These are phyloP conservation scores for Arthrobotrys musiformis DNA, from an alignment of 2,329 filamentous ascomycete species.

Conservation along the genomic window DNA sequence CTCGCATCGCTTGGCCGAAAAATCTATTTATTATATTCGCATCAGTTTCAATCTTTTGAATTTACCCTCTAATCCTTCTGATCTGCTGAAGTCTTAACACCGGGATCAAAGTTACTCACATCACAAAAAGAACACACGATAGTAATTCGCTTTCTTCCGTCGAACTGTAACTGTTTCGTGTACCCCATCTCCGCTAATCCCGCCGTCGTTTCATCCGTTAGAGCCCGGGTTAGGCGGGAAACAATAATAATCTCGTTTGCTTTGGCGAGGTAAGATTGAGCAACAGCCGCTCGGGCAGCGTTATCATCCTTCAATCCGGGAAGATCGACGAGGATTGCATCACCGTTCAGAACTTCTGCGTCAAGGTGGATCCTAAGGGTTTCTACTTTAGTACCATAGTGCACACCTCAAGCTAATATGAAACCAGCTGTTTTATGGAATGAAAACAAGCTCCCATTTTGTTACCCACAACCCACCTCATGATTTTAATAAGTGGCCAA, in stretches of 20 bases:
- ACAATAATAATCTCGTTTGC: constrained; percentile 48
- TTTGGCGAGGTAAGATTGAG: constrained; percentile 22
- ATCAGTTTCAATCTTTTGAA: background rate
- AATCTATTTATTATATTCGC: constrained; percentile 6
- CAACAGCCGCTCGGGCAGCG: constrained; percentile 30
- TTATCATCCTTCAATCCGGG: constrained; percentile 43
- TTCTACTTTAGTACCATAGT: background rate
- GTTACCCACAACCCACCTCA: too few species aligned
- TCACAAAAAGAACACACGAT: constrained; percentile 45
- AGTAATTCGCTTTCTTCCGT: constrained; percentile 28
- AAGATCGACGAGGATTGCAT: constrained; percentile 33
- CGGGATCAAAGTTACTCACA: constrained; percentile 14
- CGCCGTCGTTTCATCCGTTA: constrained; percentile 25
- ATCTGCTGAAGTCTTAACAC: too few species aligned
- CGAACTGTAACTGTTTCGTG: constrained; percentile 27
- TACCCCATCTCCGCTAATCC: constrained; percentile 38
- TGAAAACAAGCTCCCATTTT: too few species aligned
- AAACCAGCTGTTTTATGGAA: too few species aligned
- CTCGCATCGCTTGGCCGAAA: constrained; percentile 17
- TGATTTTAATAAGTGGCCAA: constrained; percentile 44
- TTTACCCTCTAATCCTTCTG: too few species aligned
- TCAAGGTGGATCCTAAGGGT: constrained; percentile 35
- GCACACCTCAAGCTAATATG: too few species aligned
- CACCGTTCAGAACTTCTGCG: constrained; percentile 14
- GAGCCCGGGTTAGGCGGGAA: constrained; percentile 12